These are phyloP conservation scores for Solanum chilense DNA, from an alignment of 257 asterid genomes.

Conservation along the genomic window DNA sequence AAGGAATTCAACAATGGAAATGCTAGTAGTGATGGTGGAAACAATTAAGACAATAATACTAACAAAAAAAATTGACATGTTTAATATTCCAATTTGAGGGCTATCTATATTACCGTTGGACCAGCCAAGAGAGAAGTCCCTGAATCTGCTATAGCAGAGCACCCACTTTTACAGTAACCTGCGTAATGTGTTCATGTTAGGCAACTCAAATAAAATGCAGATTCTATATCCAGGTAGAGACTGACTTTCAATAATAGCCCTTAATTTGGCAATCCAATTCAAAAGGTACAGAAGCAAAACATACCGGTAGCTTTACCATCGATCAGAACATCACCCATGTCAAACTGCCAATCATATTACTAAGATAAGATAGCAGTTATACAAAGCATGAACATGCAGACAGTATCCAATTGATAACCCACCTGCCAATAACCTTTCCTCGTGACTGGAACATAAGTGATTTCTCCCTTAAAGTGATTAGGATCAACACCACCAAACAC, in stretches of 20 bases:
- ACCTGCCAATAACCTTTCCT: constrained; percentile 99
- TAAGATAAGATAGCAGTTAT: not conserved
- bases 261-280: not conserved
- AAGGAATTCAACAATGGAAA: not conserved
- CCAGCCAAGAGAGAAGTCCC: constrained; percentile 98
- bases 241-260: not conserved
- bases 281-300: not conserved
- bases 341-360: constrained; percentile 42
- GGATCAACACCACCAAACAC: constrained; percentile 96
- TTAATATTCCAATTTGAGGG: not conserved
- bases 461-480: constrained; percentile 75
- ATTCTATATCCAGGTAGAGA: not conserved
- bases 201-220: not conserved
- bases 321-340: constrained; percentile 92
- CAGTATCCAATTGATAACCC: constrained; percentile 1
- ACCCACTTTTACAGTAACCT: constrained; percentile 81
- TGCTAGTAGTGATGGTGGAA: not conserved
- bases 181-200: not conserved
- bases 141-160: constrained; percentile 97
- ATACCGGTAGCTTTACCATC: constrained; percentile 81
- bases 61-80: not conserved
- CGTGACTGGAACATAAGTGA: constrained; percentile 70
- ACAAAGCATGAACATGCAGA: not conserved
- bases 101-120: constrained; percentile 51
- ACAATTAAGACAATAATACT: not conserved